Evolutionary conservation across 306 rosid species (phyloP).

Genomic region (Ormosia emarginata): DNA sequence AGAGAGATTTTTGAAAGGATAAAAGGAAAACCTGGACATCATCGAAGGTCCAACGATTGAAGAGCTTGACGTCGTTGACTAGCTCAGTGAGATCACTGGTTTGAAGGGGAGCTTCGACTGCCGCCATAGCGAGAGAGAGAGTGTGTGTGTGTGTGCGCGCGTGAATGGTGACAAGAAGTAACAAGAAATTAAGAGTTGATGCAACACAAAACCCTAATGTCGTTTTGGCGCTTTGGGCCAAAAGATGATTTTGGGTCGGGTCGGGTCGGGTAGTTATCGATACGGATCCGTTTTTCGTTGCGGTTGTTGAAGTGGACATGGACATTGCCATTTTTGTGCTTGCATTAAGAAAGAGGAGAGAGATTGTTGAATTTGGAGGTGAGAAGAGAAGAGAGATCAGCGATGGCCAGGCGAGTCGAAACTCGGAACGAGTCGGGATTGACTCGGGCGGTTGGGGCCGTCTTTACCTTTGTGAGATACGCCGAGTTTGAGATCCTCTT

Average conservation of each 20-base stretch:
- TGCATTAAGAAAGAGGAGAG: neutral
- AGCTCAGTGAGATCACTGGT: neutral
- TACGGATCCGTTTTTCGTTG: neutral
- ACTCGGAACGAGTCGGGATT: constrained; percentile 41
- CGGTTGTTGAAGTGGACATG: neutral
- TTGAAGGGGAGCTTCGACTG: neutral
- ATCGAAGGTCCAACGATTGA: constrained; percentile 31
- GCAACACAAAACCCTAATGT: neutral
- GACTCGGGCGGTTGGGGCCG: constrained; percentile 51
- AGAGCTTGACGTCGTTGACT: constrained; percentile 32
- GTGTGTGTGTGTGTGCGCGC: neutral
- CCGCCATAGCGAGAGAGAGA: neutral
- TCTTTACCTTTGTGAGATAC: constrained; percentile 52
- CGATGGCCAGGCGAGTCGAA: constrained; percentile 47
- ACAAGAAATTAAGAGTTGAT: neutral
- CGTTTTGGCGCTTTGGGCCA: neutral
- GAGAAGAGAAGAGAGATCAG: neutral
- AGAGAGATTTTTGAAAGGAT: no score
- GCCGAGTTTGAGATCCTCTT: constrained; percentile 95
- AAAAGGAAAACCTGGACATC: constrained; percentile 22
- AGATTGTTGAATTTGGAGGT: neutral
- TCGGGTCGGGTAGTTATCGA: neutral
- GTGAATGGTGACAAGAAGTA: neutral
- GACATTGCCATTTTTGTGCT: neutral
- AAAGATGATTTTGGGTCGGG: neutral